Conservation (phyloP, 371 early-diverging fungal genomes). For the Rhizomucor pusillus region DNA sequence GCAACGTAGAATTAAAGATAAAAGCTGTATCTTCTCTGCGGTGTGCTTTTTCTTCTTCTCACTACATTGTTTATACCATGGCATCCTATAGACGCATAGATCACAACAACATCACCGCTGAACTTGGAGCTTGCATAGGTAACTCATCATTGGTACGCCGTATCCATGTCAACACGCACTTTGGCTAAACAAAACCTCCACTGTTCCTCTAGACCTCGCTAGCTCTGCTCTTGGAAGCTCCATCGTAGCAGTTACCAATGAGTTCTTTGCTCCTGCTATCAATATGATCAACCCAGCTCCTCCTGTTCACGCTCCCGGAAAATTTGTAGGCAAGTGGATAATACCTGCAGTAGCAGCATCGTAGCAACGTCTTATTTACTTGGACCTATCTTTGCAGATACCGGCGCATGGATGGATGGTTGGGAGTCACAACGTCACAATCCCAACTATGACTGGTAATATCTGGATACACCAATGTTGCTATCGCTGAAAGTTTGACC, state of each 20-base stretch:
- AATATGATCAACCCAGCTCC: conserved; percentile 73
- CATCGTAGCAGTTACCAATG: conserved; percentile 79
- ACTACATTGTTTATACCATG: too few relatives aligned
- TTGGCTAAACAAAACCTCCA: not conserved
- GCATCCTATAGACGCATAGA: conserved; percentile 8
- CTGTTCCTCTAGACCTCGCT: conserved; percentile 66
- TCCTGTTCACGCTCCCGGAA: conserved; percentile 66
- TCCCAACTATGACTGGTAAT: conserved; percentile 74
- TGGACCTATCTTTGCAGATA: conserved; percentile 25
- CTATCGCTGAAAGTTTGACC: too few relatives aligned
- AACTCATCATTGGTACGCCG: not conserved
- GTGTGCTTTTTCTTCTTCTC: too few relatives aligned
- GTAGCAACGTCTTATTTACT: not conserved
- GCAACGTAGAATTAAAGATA: too few relatives aligned
- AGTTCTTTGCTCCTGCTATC: conserved; percentile 83
- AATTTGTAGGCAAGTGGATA: conserved; percentile 48
- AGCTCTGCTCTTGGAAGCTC: conserved; percentile 67
- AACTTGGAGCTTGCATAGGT: conserved; percentile 9
- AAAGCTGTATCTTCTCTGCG: too few relatives aligned
- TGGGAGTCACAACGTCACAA: conserved; percentile 93
- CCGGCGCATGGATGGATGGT: conserved; percentile 83
- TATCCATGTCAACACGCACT: not conserved
- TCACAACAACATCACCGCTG: conserved; percentile 2
- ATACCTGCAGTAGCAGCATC: not conserved
- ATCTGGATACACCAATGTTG: not conserved